These are phyloP conservation scores for Claviceps sp. DNA, from an alignment of 2,329 filamentous ascomycete species.

Conservation along the genomic window DNA sequence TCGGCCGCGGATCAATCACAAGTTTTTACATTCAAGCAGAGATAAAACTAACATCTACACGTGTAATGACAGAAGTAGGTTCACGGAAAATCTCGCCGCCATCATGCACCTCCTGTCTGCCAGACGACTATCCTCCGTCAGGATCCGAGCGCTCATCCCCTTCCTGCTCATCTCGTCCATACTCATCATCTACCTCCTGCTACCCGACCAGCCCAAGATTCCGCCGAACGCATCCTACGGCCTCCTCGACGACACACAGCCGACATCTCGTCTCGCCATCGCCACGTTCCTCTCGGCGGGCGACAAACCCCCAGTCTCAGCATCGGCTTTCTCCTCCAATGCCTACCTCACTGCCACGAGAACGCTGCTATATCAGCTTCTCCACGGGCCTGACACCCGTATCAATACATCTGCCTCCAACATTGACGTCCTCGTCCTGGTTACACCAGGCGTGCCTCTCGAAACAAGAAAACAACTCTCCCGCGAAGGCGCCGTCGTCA, in stretches of 20 bases:
- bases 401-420: conserved; percentile 8
- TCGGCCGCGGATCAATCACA: no score
- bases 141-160: background rate
- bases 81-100: background rate
- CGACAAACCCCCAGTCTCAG: background rate
- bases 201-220: background rate
- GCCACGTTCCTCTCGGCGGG: conserved; percentile 1
- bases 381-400: conserved; percentile 23
- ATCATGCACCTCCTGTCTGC: background rate
- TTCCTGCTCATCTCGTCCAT: background rate
- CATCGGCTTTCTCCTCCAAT: background rate
- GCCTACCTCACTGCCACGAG: conserved; percentile 25
- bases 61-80: background rate
- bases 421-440: background rate
- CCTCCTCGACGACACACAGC: background rate
- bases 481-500: background rate
- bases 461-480: background rate
- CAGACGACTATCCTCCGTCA: background rate
- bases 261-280: background rate
- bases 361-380: conserved; percentile 26
- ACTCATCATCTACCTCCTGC: background rate
- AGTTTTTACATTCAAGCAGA: background rate
- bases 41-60: background rate
- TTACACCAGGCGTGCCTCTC: background rate
- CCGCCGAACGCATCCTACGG: background rate